Evolutionary conservation across 495 filamentous ascomycete species (phyloP), one percentile per base, ranked within the genome.

Genomic region (Trichocladium uniseriatum): DNA sequence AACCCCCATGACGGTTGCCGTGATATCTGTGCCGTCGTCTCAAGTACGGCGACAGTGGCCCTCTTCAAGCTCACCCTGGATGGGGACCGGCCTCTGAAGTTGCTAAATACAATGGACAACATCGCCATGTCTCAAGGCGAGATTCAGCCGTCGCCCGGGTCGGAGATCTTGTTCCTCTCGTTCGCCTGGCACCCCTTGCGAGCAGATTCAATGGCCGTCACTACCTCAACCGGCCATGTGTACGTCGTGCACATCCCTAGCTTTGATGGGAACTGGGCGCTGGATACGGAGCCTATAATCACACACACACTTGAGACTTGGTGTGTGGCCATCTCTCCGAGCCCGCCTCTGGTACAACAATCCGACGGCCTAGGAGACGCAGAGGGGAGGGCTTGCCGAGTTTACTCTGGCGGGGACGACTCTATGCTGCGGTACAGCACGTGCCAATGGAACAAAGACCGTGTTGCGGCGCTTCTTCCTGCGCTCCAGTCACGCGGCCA

Each of bases 391-490:
- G 39, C 29, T 9, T 63, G 65, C 27, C 53, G 49, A 2, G 22
- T 84, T 19, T 80, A 77, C 49, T 83, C 83, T 0, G 86, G 86
- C 5, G 86, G 82, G 2, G 86, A 90, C 51, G 86, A 89, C 58
- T 72, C 71, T 9, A 62, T 57, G 36, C 58, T 77, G n/a, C 59
- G 67, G 18, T 65, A 57, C 19, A 57, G 52, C 39, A 61, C 46
- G n/a, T 68, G 55, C 42, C 48, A 8, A 21, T 60, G 54, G 43
- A 38, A 51, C 3, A 63, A 69, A 0, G 57, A 69, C 53, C 62
- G 61, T 45, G 9, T 76, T 61, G 45, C 69, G 56, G 31, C 57
- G 51, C 18, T 54, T 63, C 35, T 68, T 61, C 45, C 71, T 21
- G 52, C 53, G 19, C 28, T 66, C 28, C 47, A 49, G 38, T 28